Conservation (phyloP, 345 rosid genomes). For the Punica granatum region DNA sequence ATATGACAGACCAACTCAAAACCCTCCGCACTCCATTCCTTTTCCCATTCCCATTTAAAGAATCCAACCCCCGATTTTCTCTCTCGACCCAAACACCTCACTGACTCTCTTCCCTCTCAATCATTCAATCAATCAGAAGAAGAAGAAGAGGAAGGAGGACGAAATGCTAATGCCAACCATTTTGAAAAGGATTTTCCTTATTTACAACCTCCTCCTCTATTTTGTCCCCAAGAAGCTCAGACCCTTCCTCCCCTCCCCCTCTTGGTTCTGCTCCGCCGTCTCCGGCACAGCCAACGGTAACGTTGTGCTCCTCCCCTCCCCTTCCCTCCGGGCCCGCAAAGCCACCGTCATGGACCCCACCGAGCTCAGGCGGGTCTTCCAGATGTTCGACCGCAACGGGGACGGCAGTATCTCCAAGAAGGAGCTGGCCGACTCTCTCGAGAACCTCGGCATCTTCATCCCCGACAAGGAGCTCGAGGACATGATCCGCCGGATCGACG, state of each 20-base stretch:
- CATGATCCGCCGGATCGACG: constrained; percentile 19
- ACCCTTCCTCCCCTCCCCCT: constrained; percentile 23
- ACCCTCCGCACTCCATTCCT: background rate
- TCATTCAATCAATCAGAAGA: background rate
- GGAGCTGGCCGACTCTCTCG: constrained; percentile 57
- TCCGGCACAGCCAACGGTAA: constrained; percentile 5
- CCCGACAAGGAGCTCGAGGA: constrained; percentile 48
- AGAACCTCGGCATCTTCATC: constrained; percentile 62
- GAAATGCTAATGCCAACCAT: constrained; percentile 19
- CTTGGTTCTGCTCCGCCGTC: background rate
- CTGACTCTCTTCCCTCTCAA: too few species aligned
- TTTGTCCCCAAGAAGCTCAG: constrained; percentile 52
- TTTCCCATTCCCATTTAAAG: too few species aligned
- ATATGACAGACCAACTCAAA: background rate
- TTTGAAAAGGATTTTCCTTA: constrained; percentile 37
- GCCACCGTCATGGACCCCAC: constrained; percentile 28
- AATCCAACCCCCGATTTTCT: too few species aligned
- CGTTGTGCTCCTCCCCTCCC: background rate
- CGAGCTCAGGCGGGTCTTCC: constrained; percentile 66
- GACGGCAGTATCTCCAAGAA: constrained; percentile 61
- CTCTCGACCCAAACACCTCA: constrained; percentile 7
- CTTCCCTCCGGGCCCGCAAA: background rate
- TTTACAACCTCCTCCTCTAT: constrained; percentile 38
- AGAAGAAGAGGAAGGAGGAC: too few species aligned
- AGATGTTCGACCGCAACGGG: constrained; percentile 72